Base-by-base conservation (phyloP, 345 rosid genomes). In the Heritiera fomes region DNA sequence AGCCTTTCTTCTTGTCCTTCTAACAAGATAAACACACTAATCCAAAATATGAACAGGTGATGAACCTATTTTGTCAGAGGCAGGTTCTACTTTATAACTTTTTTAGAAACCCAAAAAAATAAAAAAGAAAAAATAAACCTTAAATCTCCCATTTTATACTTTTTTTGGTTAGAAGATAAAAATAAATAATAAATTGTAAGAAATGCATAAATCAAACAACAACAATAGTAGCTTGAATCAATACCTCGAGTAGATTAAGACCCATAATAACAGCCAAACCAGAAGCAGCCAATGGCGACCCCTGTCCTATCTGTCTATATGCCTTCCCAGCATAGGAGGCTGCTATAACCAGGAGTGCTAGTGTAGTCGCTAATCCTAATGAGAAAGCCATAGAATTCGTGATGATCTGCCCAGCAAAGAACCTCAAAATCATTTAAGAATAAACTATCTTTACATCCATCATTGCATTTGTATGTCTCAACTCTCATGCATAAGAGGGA, bases 161-260 rank as follows among this genome's bases (percentile, higher is more conserved):
- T 23, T 23, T 23, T 23, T 23, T 23, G 0, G 28, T 23, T 23
- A 23, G 28, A 23, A 23, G 28, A 23, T 23, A 23, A 23, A 23
- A 23, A 23, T 23, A 23, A 23, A 23, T 23, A 23, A 23, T 23
- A 23, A 23, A 23, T 23, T 23, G 28, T 23, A 23, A 23, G 28
- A 23, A 23, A 23, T 23, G 28, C 28, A 23, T 23, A 23, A 23
- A 23, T 23, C 28, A 23, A 23, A 23, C 28, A 23, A 23, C 28
- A 23, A 23, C 28, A 23, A 23, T 43, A 20, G 23, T 47, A 45
- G 61, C 43, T 9, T 65, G 65, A 75, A 47, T 72, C 15, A 61
- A 65, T 86, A 95, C 99, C 98, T 95, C 98, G 17, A 95, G 98
- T 78, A 95, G 97, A 87, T 90, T 95, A 69, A 95, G 91, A 81